Evolutionary conservation across 129 eudicot species (phyloP).

Genomic region (carrot (Daucus carota)): DH1_v3.0 NC_030387.2:1306001-1306500

Average conservation of each 20-base stretch:
- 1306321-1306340: neutral
- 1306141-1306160: neutral
- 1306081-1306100: constrained; percentile 94
- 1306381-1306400: neutral
- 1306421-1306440: neutral
- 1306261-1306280: neutral
- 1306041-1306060: constrained; percentile 99
- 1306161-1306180: neutral
- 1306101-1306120: constrained; percentile 99
- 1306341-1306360: neutral
- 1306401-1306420: neutral
- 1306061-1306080: constrained; percentile 86
- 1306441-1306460: neutral
- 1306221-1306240: neutral
- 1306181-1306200: neutral
- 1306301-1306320: neutral
- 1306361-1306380: neutral
- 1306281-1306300: neutral
- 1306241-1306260: neutral
- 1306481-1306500: neutral
- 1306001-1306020: constrained; percentile 82
- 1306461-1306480: neutral
- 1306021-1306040: constrained; percentile 83
- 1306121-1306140: constrained; percentile 68
- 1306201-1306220: neutral